Conservation (phyloP, 441 rosid genomes). For the Eruca vesicaria region DNA sequence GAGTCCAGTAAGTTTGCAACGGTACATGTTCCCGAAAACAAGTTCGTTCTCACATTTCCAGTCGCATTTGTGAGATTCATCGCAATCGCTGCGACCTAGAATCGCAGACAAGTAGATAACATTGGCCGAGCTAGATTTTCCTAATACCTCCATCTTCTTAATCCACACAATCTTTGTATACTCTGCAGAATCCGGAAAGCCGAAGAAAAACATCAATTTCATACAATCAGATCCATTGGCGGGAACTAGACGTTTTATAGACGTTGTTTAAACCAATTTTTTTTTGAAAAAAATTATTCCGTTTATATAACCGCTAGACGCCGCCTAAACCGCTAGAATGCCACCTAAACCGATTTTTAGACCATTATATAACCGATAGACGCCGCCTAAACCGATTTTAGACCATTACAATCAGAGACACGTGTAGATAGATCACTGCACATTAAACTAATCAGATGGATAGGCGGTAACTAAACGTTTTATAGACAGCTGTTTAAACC, state of each 20-base stretch:
- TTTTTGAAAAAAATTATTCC: no score
- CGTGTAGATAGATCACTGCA: no score
- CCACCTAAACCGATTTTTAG: no score
- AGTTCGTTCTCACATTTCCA: slow-evolving; percentile 90
- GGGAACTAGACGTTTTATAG: neutral
- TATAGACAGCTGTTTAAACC: no score
- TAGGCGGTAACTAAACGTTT: no score
- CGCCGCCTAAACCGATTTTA: no score
- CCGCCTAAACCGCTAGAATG: no score
- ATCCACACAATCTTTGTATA: slow-evolving; percentile 28
- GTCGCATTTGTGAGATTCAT: slow-evolving; percentile 86
- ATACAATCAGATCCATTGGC: neutral
- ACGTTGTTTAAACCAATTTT: no score
- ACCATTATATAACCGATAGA: no score
- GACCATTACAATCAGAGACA: no score
- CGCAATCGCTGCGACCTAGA: slow-evolving; percentile 68
- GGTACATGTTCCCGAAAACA: slow-evolving; percentile 87
- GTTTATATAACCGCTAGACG: no score
- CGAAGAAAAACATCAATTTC: slow-evolving; percentile 38
- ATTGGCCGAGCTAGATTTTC: slow-evolving; percentile 71
- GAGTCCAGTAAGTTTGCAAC: slow-evolving; percentile 84
- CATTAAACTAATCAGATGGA: no score
- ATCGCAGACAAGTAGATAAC: slow-evolving; percentile 84
- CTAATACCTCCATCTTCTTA: slow-evolving; percentile 70
- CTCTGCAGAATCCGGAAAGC: slow-evolving; percentile 43